A percentile compares a stretch with the other conserved stretches of the same genome.
These are phyloP conservation scores for Ailanthus altissimus DNA, from an alignment of 345 rosid species.

Conservation along the genomic window DNA sequence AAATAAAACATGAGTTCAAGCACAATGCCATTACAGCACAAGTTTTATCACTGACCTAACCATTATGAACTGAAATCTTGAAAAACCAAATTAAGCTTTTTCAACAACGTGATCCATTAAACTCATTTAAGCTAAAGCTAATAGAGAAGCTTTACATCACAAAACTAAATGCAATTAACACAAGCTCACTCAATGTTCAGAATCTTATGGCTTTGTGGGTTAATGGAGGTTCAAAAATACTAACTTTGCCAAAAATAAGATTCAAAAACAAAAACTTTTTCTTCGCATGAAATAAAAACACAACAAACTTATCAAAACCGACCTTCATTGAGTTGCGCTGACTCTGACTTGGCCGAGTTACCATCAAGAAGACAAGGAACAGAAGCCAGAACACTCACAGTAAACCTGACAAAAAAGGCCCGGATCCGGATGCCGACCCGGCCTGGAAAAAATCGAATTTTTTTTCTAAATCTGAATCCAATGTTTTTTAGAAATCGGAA, in stretches of 20 bases:
- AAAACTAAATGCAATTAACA: too few species aligned
- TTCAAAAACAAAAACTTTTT: not conserved
- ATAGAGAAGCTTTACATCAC: not conserved
- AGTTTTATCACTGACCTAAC: not conserved
- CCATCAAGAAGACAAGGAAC: conserved; percentile 40
- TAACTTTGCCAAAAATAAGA: not conserved
- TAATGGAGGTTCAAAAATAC: not conserved
- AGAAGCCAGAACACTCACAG: conserved; percentile 72
- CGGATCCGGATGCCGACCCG: too few species aligned
- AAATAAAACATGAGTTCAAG: not conserved
- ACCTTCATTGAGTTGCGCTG: conserved; percentile 31
- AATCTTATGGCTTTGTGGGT: too few species aligned
- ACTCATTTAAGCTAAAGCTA: conserved; percentile 2
- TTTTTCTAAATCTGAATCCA: too few species aligned
- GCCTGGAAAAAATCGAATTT: too few species aligned
- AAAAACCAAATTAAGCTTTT: not conserved
- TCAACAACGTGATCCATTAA: not conserved
- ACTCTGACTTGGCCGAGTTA: conserved; percentile 23
- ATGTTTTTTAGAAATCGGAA: too few species aligned
- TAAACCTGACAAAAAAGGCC: too few species aligned
- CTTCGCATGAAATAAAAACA: not conserved
- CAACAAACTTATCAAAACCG: not conserved
- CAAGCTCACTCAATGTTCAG: too few species aligned
- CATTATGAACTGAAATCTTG: not conserved
- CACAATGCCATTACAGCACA: not conserved